Evolutionary conservation across 1,284 basidiomycete genomes (phyloP).

Genomic region (Tylopilus sp.): DNA sequence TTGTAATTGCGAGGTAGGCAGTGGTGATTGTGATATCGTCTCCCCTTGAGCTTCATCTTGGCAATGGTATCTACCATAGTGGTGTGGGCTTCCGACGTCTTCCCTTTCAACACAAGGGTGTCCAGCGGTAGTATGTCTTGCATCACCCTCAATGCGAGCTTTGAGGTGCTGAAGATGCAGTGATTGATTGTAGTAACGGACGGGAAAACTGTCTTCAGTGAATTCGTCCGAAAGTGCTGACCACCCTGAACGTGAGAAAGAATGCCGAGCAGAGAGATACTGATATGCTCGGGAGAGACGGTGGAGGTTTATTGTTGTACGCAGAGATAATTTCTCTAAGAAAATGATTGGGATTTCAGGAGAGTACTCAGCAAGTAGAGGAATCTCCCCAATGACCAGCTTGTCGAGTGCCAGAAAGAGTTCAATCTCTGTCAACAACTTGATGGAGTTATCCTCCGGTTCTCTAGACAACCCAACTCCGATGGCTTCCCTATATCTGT

Average conservation of each 20-base stretch:
- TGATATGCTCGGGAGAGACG: slow-evolving; percentile 39
- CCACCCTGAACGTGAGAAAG: background rate
- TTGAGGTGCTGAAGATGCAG: slow-evolving; percentile 33
- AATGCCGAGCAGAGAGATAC: slow-evolving; percentile 46
- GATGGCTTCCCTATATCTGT: slow-evolving; percentile 37
- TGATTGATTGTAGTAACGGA: slow-evolving; percentile 43
- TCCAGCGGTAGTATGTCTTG: no score
- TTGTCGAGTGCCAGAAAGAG: slow-evolving; percentile 60
- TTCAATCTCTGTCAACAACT: slow-evolving; percentile 55
- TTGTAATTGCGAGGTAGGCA: background rate
- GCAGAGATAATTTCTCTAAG: slow-evolving; percentile 53
- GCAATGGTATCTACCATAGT: no score
- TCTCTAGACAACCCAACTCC: no score
- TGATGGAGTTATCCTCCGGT: slow-evolving; percentile 44
- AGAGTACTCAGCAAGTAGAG: slow-evolving; percentile 54
- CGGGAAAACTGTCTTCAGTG: slow-evolving; percentile 33
- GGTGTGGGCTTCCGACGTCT: no score
- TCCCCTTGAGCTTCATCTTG: no score
- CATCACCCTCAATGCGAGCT: slow-evolving; percentile 35
- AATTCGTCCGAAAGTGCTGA: slow-evolving; percentile 36
- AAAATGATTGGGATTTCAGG: slow-evolving; percentile 53
- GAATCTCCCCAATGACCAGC: slow-evolving; percentile 42
- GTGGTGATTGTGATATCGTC: no score
- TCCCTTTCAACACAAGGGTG: no score
- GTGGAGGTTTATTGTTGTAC: slow-evolving; percentile 35